A percentile compares a stretch with the other conserved stretches of the same genome.
Evolutionary conservation across 2,329 filamentous ascomycete species (phyloP).

Genomic region (Botrytis hyacinthi): DNA sequence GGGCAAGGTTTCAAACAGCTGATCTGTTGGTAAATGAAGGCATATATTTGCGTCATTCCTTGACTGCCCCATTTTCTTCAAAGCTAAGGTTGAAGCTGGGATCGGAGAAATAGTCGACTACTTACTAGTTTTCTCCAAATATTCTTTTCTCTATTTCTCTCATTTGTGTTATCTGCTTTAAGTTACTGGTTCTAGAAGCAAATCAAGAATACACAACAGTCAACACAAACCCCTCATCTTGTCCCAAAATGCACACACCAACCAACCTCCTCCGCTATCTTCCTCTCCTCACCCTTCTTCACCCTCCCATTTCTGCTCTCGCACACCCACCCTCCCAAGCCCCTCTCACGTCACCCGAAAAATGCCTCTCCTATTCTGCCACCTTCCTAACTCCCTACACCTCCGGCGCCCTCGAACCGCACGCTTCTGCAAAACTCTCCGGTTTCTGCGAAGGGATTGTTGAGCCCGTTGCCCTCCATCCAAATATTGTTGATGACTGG

Average conservation of each 20-base stretch:
- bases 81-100: background rate
- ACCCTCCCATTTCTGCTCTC: background rate
- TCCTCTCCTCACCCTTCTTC: background rate
- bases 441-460: background rate
- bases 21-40: background rate
- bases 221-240: background rate
- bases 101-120: background rate
- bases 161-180: background rate
- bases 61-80: background rate
- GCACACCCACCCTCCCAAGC: background rate
- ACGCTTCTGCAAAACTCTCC: background rate
- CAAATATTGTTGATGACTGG: background rate
- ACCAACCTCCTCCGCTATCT: background rate
- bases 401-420: background rate
- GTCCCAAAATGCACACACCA: background rate
- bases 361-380: conserved; percentile 1
- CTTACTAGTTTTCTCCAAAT: too few relatives aligned
- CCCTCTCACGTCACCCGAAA: background rate
- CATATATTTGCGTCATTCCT: background rate
- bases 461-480: background rate
- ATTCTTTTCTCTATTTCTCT: too few relatives aligned
- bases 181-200: too few relatives aligned
- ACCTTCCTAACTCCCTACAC: background rate
- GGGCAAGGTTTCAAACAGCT: background rate
- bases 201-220: background rate